Base-by-base conservation (phyloP, 2,329 filamentous ascomycete genomes). In the Ophiostoma sp. region DNA sequence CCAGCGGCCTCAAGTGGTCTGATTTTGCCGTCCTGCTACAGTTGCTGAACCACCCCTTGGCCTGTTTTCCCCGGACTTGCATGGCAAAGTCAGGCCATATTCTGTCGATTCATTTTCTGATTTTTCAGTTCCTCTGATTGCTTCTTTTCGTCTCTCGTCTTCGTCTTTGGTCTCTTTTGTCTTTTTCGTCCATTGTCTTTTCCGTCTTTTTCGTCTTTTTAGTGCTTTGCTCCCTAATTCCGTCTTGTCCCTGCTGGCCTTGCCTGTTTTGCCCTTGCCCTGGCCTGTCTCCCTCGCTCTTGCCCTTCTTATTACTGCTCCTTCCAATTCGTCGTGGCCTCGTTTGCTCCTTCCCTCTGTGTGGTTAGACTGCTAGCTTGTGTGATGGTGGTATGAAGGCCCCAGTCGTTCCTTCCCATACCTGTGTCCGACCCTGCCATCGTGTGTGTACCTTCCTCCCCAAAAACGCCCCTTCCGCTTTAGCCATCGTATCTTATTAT, bases 11-110 rank as follows among this genome's bases (percentile, higher is more conserved):
- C 66, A 64, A 70, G 69, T 73, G 72, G 72, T 64, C 72, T 73
- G 72, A 73, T 73, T 69, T 67, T 70, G 69, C 65, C 66, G 69
- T 65, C 64, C 65, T 67, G 69, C 69, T 69, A 68, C 70, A 71
- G 68, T 45, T 67, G 65, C 68, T 68, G 68, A 49, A 69, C 69
- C 70, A 69, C 69, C 63, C 66, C 68, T 69, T 58, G 64, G 66
- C 64, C 36, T 67, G 42, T 38, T 63, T 67, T 69, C 68, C 69
- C 71, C 70, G 47, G 67, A 69, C 69, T 66, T 58, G 69, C 66
- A 68, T 68, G 65, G 27, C 55, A 72, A 69, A 67, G 69, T 73
- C 71, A 72, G 71, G 68, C 71, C 71, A 72, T 71, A 64, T 69
- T 70, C 42, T 66, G 66, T 67, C 64, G 64, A 70, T 70, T 68